Percentiles rank a stretch among this genome's conserved stretches.
These are phyloP conservation scores for Aureobasidium vineae DNA, from an alignment of 2,329 filamentous ascomycete genomes.

Conservation along the genomic window DNA sequence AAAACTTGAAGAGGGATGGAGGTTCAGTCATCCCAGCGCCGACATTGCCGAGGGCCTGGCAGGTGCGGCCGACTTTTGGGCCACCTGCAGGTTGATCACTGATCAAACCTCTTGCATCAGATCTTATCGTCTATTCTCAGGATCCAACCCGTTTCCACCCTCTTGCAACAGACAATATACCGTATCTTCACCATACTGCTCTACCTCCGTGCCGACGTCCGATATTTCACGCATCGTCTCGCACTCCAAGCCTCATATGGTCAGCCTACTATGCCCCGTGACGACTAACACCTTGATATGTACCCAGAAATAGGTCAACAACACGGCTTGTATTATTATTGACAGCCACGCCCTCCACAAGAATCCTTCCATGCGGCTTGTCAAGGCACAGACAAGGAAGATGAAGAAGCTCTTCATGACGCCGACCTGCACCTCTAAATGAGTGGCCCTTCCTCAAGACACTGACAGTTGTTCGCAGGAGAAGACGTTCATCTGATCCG, in stretches of 20 bases:
- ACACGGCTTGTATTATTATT: background rate
- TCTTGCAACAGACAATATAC: background rate
- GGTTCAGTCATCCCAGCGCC: background rate
- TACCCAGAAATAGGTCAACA: conserved; percentile 7
- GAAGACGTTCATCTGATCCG: background rate
- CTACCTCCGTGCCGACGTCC: background rate
- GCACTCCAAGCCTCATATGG: background rate
- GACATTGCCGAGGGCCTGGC: background rate
- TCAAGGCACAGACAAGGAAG: background rate
- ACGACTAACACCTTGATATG: background rate
- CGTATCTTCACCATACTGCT: background rate
- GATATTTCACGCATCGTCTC: background rate
- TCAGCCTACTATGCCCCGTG: conserved; percentile 1
- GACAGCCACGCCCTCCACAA: background rate
- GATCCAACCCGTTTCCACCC: background rate
- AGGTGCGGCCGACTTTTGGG: conserved; percentile 14
- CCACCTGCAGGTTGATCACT: background rate
- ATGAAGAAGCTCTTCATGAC: background rate
- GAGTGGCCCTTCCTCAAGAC: background rate
- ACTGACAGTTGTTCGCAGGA: background rate
- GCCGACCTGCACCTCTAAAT: background rate
- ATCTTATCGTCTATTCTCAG: conserved; percentile 1
- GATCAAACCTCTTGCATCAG: background rate
- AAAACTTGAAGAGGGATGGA: background rate
- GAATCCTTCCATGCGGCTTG: background rate